Percentiles rank a stretch among this genome's conserved stretches.
Conservation (phyloP, 1,284 basidiomycete genomes). For the Papiliotrema terrestris region DNA sequence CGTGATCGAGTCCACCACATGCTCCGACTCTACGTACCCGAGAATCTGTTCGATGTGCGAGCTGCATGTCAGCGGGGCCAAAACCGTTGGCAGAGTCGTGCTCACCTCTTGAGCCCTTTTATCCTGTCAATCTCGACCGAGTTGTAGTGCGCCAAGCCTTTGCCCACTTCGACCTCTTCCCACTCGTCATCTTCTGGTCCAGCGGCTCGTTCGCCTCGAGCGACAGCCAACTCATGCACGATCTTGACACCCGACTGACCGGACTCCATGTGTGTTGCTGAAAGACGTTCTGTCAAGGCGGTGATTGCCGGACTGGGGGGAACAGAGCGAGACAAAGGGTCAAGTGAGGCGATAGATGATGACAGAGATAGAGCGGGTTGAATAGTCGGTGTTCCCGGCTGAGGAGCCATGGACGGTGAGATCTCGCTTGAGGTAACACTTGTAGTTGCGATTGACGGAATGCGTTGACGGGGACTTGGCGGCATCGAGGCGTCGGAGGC, state of each 20-base stretch:
- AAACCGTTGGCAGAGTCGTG: constrained; percentile 1
- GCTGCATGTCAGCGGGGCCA: constrained; percentile 50
- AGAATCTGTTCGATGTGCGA: constrained; percentile 74
- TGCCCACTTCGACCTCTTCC: constrained; percentile 84
- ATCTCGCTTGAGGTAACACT: neutral
- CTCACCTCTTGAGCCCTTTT: constrained; percentile 84
- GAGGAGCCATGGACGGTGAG: constrained; percentile 7
- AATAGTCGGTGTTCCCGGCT: constrained; percentile 43
- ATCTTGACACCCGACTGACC: constrained; percentile 7
- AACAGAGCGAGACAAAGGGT: constrained; percentile 36
- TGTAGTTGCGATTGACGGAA: neutral
- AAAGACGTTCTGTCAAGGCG: constrained; percentile 23
- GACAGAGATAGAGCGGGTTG: constrained; percentile 44
- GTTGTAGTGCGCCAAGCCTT: constrained; percentile 94
- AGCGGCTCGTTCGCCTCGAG: constrained; percentile 3
- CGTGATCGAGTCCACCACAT: constrained; percentile 85
- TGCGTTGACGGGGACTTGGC: constrained; percentile 4
- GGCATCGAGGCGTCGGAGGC: constrained; percentile 5
- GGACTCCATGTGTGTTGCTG: neutral
- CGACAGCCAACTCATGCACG: constrained; percentile 4
- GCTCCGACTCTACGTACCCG: constrained; percentile 92
- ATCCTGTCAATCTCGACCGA: constrained; percentile 84
- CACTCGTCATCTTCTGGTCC: constrained; percentile 53
- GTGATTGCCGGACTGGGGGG: constrained; percentile 35
- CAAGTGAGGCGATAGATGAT: constrained; percentile 46